These are phyloP conservation scores for Trametes coccinea DNA, from an alignment of 768 basidiomycete genomes.

Conservation along the genomic window DNA sequence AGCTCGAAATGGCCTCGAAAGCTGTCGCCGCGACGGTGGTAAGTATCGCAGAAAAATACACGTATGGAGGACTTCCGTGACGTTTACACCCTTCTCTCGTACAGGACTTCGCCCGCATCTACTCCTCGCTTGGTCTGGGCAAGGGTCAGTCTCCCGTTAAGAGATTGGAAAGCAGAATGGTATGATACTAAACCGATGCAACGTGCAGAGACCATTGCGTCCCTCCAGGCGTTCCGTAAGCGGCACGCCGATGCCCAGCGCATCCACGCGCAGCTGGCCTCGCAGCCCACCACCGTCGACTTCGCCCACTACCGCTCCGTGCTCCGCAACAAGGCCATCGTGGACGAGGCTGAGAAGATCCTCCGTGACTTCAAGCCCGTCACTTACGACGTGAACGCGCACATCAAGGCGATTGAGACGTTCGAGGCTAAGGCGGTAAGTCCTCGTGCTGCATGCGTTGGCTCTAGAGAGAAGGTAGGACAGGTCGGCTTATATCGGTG, in stretches of 20 bases:
- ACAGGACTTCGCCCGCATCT: conserved; percentile 84
- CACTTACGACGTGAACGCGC: conserved; percentile 86
- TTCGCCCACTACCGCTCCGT: conserved; percentile 88
- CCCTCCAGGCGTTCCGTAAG: conserved; percentile 95
- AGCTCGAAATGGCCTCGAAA: conserved; percentile 65
- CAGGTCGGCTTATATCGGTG: neutral
- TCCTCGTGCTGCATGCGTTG: conserved; percentile 19
- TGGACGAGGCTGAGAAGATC: conserved; percentile 91
- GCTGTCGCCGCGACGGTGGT: conserved; percentile 65
- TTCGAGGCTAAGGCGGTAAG: conserved; percentile 95
- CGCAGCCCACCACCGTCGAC: conserved; percentile 83
- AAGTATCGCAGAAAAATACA: conserved; percentile 19
- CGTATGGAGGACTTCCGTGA: conserved; percentile 7
- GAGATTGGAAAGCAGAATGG: too few relatives aligned
- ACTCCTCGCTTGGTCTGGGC: conserved; percentile 79
- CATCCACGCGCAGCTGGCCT: conserved; percentile 58
- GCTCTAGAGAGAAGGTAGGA: neutral
- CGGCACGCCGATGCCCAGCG: conserved; percentile 89
- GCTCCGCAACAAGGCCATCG: conserved; percentile 89
- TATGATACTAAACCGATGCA: neutral
- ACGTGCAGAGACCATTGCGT: conserved; percentile 77
- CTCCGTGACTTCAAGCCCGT: conserved; percentile 90
- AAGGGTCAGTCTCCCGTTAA: conserved; percentile 57
- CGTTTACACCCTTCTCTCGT: conserved; percentile 9
- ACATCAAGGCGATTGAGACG: conserved; percentile 93